A percentile compares a stretch with the other conserved stretches of the same genome.
These are phyloP conservation scores for Polychaeton citri DNA, from an alignment of 2,329 filamentous ascomycete genomes.

Conservation along the genomic window DNA sequence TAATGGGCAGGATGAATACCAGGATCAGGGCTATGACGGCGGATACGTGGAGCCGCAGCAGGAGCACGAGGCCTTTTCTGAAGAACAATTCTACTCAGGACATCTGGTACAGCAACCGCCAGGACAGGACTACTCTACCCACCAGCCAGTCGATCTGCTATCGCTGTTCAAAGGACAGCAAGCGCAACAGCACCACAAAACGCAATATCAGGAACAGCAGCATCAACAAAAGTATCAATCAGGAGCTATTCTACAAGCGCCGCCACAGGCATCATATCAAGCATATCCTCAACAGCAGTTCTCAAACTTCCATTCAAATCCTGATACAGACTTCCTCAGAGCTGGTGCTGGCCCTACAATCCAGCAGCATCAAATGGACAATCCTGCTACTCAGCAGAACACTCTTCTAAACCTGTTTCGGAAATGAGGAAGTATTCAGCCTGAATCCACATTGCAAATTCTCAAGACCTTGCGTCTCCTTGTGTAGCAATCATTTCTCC, in stretches of 20 bases:
- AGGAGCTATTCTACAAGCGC: no score
- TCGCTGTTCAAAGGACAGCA: slow-evolving; percentile 9
- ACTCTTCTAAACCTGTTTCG: slow-evolving; percentile 16
- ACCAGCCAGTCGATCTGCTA: slow-evolving; percentile 12
- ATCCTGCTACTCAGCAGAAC: slow-evolving; percentile 10
- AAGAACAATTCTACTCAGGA: slow-evolving; percentile 1
- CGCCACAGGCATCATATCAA: background rate
- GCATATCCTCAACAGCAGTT: slow-evolving; percentile 3
- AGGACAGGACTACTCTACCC: slow-evolving; percentile 4
- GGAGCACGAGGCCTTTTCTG: slow-evolving; percentile 2
- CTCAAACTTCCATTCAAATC: slow-evolving; percentile 5
- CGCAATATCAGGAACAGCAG: no score
- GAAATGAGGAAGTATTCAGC: no score
- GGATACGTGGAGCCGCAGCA: slow-evolving; percentile 1
- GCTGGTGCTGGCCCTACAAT: slow-evolving; percentile 3
- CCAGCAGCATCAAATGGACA: slow-evolving; percentile 4
- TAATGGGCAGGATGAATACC: background rate
- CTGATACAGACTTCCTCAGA: slow-evolving; percentile 16
- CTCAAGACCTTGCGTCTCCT: no score
- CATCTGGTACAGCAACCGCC: slow-evolving; percentile 4
- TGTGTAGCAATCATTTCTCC: no score
- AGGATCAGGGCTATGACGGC: background rate
- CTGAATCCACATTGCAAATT: no score
- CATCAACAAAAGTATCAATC: no score
- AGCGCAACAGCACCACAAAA: slow-evolving; percentile 4